Evolutionary conservation across 352 stramenopile species (phyloP), one percentile per base, ranked within the genome.

Genomic region (Peronospora belbahrii): DNA sequence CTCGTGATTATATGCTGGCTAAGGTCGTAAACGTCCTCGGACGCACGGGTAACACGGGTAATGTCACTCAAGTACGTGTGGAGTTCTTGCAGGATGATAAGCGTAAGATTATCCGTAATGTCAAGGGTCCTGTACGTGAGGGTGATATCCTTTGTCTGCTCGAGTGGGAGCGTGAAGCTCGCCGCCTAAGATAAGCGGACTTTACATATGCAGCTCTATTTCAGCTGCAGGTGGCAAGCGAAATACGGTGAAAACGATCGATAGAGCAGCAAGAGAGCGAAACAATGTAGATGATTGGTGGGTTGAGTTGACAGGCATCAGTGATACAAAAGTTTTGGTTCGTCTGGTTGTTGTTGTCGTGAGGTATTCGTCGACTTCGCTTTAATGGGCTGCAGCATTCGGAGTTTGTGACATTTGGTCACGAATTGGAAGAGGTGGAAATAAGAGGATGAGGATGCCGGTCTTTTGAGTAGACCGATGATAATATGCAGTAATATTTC

Each of bases 1-100:
- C 80, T 70, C 74, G 77, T 74, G 77, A 88, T 66, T 96, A 98
- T 61, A 98, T 98, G 82, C 88, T 98, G 63, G 96, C 94, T 72
- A 98, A 98, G 78, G 95, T 99, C 44, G 97, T 97, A 76, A 94
- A 94, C 65, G 96, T 99, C 65, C 83, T 99, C 53, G 97, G 96
- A 75, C 95, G 97, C 73, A 99, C 97, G 51, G 97, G 97, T 67
- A 99, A 98, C 92, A 99, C 96, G 57, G 97, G 97, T 84, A 99
- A 99, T 78, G 97, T 99, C 40, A 99, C 96, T 59, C 97, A 99
- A 69, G 88, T 97, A 39, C 94, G 96, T 70, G 96, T 99, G 49
- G 96, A 99, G 79, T 99, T 99, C 79, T 88, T 99, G 62, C 94
- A 99, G 74, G 93, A 98, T 63, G 86, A 97, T 73, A 96, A 95